A percentile compares a stretch with the other conserved stretches of the same genome.
These are phyloP conservation scores for Colletotrichum lupini DNA, from an alignment of 2,329 filamentous ascomycete species.

Conservation along the genomic window DNA sequence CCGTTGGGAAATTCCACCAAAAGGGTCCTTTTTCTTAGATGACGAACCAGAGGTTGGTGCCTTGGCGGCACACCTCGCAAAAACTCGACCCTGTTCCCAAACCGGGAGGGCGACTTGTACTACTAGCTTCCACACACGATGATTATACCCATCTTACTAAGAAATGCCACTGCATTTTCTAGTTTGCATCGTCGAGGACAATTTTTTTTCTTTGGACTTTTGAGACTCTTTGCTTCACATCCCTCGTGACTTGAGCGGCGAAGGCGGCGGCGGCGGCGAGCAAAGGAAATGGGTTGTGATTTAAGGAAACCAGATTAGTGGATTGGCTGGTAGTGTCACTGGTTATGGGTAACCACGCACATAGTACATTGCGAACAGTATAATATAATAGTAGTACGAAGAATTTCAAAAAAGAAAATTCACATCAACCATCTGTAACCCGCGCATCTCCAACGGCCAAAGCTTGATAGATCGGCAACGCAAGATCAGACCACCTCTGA, in stretches of 20 bases:
- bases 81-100: conserved; percentile 1
- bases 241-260: background rate
- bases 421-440: too few species aligned
- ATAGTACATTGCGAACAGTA: conserved; percentile 20
- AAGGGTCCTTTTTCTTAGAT: conserved; percentile 1
- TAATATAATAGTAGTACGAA: conserved; percentile 27
- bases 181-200: conserved; percentile 19
- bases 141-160: conserved; percentile 34
- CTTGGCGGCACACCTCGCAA: background rate
- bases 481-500: background rate
- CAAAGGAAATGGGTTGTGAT: background rate
- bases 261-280: background rate
- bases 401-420: background rate
- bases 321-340: background rate
- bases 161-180: conserved; percentile 17
- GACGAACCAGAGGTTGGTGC: conserved; percentile 7
- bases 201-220: background rate
- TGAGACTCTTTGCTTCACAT: background rate
- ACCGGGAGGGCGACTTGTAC: conserved; percentile 22
- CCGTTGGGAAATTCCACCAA: conserved; percentile 5
- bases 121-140: conserved; percentile 31
- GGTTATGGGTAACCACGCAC: conserved; percentile 6
- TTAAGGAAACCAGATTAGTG: background rate
- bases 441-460: too few species aligned
- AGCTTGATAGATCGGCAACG: background rate